Conservation (phyloP, 768 basidiomycete species). For the Strobilomyces dryophilus region DNA sequence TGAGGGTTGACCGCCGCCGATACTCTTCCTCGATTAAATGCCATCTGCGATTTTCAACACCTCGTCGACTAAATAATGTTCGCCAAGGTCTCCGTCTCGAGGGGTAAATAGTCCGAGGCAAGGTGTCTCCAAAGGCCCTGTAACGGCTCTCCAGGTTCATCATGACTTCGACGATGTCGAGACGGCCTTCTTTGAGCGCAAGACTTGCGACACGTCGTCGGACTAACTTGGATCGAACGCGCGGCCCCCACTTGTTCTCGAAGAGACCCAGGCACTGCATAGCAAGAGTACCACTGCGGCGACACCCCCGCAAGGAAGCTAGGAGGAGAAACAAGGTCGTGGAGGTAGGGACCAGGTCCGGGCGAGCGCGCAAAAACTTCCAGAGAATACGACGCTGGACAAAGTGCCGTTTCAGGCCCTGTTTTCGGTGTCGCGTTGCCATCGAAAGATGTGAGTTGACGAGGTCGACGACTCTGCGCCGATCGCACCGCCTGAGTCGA, state of each 20-base stretch:
- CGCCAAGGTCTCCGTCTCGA: conserved; percentile 21
- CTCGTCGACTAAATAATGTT: conserved; percentile 20
- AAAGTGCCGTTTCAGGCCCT: conserved; percentile 42
- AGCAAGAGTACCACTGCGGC: conserved; percentile 54
- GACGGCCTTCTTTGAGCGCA: conserved; percentile 62
- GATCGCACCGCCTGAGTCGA: conserved; percentile 33
- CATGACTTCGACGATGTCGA: conserved; percentile 40
- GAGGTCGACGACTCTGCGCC: conserved; percentile 43
- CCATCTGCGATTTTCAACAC: conserved; percentile 32
- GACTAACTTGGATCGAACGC: conserved; percentile 53
- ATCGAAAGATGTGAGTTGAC: conserved; percentile 45
- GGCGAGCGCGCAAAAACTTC: conserved; percentile 43
- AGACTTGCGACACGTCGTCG: conserved; percentile 54
- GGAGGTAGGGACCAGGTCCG: conserved; percentile 50
- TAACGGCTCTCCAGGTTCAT: conserved; percentile 14
- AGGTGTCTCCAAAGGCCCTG: conserved; percentile 3
- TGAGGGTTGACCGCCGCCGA: conserved; percentile 9
- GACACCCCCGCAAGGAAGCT: conserved; percentile 43
- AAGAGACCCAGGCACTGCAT: conserved; percentile 42
- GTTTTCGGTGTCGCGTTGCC: conserved; percentile 26
- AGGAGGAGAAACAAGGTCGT: conserved; percentile 59
- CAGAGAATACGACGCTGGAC: conserved; percentile 41
- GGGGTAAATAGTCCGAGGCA: conserved; percentile 6
- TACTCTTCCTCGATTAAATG: conserved; percentile 22
- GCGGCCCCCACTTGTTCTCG: conserved; percentile 50